Evolutionary conservation across 176 grass and related monocot species (phyloP).

Genomic region (Cenchrus americanus): DNA sequence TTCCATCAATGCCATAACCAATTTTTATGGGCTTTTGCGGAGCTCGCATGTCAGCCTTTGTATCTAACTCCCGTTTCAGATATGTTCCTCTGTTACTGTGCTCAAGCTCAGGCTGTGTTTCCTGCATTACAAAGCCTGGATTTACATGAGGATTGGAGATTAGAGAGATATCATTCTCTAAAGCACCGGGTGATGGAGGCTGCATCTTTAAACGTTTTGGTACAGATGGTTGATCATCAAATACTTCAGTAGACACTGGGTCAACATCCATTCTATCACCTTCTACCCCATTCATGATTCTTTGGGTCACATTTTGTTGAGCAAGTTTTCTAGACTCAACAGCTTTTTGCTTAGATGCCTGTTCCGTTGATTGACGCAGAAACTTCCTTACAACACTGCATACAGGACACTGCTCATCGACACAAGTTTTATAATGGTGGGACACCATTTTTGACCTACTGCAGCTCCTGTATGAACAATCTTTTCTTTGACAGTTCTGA

Average conservation of each 20-base stretch:
- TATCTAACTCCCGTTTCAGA: constrained; percentile 62
- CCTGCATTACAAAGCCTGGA: constrained; percentile 50
- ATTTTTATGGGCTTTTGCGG: constrained; percentile 50
- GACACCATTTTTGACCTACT: constrained; percentile 57
- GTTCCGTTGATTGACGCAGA: constrained; percentile 54
- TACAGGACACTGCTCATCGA: constrained; percentile 72
- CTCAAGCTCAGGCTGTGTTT: constrained; percentile 63
- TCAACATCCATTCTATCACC: constrained; percentile 78
- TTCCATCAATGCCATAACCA: constrained; percentile 55
- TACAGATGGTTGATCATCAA: constrained; percentile 58
- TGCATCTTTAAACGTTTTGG: constrained; percentile 73
- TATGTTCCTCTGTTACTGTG: constrained; percentile 52
- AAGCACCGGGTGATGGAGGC: constrained; percentile 38
- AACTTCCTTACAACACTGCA: constrained; percentile 71
- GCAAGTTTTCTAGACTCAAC: constrained; percentile 52
- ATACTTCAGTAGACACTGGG: constrained; percentile 57
- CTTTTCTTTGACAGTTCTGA: constrained; percentile 65
- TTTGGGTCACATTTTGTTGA: constrained; percentile 51
- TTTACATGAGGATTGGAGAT: constrained; percentile 56
- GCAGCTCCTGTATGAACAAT: constrained; percentile 69
- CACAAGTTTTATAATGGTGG: constrained; percentile 77
- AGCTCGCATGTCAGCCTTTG: constrained; percentile 57
- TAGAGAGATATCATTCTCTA: constrained; percentile 60
- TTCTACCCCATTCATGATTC: constrained; percentile 50
- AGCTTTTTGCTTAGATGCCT: constrained; percentile 49